Conservation (phyloP, 169 alveolate species). For the Cryptosporidium canis region DNA sequence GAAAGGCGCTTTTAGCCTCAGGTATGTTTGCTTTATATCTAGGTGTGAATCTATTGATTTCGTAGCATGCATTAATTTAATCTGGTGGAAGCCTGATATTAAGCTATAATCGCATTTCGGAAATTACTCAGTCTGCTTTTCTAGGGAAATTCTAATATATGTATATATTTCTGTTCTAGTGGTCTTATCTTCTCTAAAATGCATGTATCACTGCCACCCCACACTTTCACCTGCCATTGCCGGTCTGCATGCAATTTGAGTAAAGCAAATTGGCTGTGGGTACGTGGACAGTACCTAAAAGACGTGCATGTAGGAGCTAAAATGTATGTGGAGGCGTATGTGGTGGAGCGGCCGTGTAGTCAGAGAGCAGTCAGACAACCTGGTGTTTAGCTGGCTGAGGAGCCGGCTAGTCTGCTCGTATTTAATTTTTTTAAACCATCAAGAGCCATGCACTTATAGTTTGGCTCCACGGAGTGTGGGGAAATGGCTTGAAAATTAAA, state of each 20-base stretch:
- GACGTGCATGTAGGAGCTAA: too few relatives aligned
- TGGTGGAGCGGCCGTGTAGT: too few relatives aligned
- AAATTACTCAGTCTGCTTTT: not conserved
- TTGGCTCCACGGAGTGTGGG: slow-evolving; percentile 53
- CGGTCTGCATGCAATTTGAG: too few relatives aligned
- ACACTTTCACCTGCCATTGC: too few relatives aligned
- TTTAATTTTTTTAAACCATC: not conserved
- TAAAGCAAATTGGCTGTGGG: too few relatives aligned
- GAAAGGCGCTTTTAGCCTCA: slow-evolving; percentile 65
- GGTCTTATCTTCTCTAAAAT: too few relatives aligned
- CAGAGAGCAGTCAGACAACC: too few relatives aligned
- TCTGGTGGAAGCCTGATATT: slow-evolving; percentile 61
- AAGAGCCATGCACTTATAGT: not conserved
- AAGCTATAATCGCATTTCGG: not conserved
- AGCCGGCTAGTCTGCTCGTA: too few relatives aligned
- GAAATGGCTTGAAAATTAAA: not conserved
- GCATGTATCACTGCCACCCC: too few relatives aligned
- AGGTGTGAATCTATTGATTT: not conserved
- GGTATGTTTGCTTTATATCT: slow-evolving; percentile 41
- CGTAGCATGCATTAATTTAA: slow-evolving; percentile 63
- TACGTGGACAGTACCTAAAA: too few relatives aligned
- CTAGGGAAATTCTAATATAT: not conserved
- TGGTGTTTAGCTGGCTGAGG: too few relatives aligned
- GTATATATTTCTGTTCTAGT: not conserved
- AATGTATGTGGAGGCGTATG: too few relatives aligned